Conservation (phyloP, 2,329 filamentous ascomycete genomes). For the Colletotrichum spaethianum region DNA sequence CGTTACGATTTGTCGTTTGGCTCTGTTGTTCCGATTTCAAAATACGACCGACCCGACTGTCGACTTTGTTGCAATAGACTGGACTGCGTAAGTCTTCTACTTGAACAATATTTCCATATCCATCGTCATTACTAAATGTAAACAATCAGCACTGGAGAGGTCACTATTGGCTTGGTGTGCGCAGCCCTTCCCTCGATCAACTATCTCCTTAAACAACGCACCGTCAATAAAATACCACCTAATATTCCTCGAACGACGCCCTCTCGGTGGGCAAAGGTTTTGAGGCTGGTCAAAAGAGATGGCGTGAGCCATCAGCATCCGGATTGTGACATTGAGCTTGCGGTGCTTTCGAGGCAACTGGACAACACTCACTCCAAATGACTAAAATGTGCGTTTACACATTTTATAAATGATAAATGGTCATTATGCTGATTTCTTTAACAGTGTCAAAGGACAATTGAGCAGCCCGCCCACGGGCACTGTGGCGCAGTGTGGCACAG, state of each 20-base stretch:
- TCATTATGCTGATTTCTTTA: no score
- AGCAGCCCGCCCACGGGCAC: no score
- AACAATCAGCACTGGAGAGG: slow-evolving; percentile 33
- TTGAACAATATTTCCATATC: no score
- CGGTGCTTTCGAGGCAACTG: neutral
- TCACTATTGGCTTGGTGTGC: slow-evolving; percentile 40
- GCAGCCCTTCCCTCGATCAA: slow-evolving; percentile 40
- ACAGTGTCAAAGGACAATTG: no score
- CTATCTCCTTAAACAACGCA: slow-evolving; percentile 37
- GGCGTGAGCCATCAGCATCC: slow-evolving; percentile 2
- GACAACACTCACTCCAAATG: no score
- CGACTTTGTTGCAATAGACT: slow-evolving; percentile 43
- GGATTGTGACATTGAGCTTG: slow-evolving; percentile 22
- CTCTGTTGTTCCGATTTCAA: slow-evolving; percentile 43
- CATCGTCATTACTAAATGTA: neutral
- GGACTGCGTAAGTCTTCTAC: slow-evolving; percentile 28
- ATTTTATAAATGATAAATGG: no score
- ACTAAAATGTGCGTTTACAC: no score
- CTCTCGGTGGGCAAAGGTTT: neutral
- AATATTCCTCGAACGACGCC: neutral
- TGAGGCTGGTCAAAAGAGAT: slow-evolving; percentile 5
- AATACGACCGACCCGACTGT: slow-evolving; percentile 44
- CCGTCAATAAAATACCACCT: neutral
- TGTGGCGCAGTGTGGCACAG: no score
- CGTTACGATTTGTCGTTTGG: slow-evolving; percentile 47